These are phyloP conservation scores for Epichloe brachyelytri DNA, from an alignment of 2,329 filamentous ascomycete genomes.

Conservation along the genomic window DNA sequence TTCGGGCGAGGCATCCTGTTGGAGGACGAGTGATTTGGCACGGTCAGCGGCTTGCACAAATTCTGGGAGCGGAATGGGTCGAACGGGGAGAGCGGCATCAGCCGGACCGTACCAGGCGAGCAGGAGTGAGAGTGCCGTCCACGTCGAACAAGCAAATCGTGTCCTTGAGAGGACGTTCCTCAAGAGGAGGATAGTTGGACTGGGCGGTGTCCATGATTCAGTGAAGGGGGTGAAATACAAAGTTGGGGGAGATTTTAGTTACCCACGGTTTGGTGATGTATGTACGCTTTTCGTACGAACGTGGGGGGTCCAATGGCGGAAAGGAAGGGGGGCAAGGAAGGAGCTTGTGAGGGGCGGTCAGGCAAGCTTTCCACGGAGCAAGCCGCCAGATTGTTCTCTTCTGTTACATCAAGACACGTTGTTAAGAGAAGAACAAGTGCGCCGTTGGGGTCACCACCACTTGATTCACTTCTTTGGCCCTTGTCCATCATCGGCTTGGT, in stretches of 20 bases:
- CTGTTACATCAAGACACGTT: too few relatives aligned
- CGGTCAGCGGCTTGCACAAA: background rate
- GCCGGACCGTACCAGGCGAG: constrained; percentile 50
- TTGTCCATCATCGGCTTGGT: too few relatives aligned
- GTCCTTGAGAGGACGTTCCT: constrained; percentile 77
- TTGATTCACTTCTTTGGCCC: too few relatives aligned
- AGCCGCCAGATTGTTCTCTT: too few relatives aligned
- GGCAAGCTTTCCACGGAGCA: background rate
- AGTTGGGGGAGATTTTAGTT: too few relatives aligned
- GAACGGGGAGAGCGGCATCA: background rate
- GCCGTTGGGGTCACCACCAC: too few relatives aligned
- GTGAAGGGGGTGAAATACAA: background rate
- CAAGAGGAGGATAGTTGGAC: constrained; percentile 55
- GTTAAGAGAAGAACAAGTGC: too few relatives aligned
- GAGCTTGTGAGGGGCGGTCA: background rate
- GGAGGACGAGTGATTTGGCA: background rate
- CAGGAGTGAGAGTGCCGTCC: constrained; percentile 78
- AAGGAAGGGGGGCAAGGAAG: background rate
- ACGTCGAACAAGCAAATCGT: constrained; percentile 96
- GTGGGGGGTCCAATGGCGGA: background rate
- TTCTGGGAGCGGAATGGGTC: background rate
- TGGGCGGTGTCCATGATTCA: constrained; percentile 26
- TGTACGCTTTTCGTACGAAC: background rate
- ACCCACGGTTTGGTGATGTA: too few relatives aligned
- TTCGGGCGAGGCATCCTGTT: constrained; percentile 57